Base-by-base conservation (phyloP, 1,139 yeast species). In the Sugiyamaella castrensis region DNA sequence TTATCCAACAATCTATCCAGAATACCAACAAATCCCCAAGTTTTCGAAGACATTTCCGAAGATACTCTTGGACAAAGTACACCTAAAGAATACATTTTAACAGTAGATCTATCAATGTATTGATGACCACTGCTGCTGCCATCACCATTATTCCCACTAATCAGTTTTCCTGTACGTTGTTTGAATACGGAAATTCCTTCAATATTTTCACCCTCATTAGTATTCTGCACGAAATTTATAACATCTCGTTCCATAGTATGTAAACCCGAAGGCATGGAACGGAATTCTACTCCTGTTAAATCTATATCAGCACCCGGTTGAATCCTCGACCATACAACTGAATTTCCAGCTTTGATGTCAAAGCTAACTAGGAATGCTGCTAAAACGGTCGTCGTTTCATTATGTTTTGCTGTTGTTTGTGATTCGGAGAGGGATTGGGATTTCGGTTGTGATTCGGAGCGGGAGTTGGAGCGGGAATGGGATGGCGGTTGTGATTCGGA, bases 261-360 rank as follows among this genome's bases (percentile, higher is more conserved):
- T n/a, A 87, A 73, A 1, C 96, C 96, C 0, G 94, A 84, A 1
- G 96, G 96, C 47, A 89, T 69, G 10, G 82, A 75, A 57, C 84
- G 83, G 67, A 77, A 87, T 64, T 89, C 96, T 15, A 87, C 59
- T 15, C 46, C 46, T 9, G 34, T 28, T 40, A 32, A 42, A 55
- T 59, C 11, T 57, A 60, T 43, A 39, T 51, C 35, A 56, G 53
- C n/a, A 9, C 37, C 41, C 4, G 60, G 28, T 53, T 59, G 50
- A 19, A 47, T 24, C 44, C 70, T 68, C 32, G 73, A 69, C 87
- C 87, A 84, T 37, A 74, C 75, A 43, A 82, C 58, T 47, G 76
- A 77, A 63, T 83, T 81, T 8, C 94, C 94, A 1, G 74, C 65
- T 36, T 73, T 75, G 19, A 77, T 77, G 61, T 85, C 87, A 62